Percentiles rank a stretch among this genome's conserved stretches.
Evolutionary conservation across 192 early-diverging fungal species (phyloP).

Genomic region (Coemansia pectinata): DNA sequence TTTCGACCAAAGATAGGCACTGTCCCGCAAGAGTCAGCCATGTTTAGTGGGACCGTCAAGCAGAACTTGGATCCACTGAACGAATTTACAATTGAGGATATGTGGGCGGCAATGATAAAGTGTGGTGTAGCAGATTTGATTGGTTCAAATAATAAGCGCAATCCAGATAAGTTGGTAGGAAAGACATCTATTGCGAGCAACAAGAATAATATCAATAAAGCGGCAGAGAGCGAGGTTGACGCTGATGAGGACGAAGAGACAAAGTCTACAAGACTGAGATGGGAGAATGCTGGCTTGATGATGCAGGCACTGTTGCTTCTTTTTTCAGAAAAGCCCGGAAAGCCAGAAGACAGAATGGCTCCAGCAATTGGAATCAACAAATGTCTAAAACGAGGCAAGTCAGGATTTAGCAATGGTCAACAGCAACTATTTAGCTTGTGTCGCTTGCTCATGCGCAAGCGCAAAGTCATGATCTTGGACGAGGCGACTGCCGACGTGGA

Average conservation of each 20-base stretch:
- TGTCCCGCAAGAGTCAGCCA: conserved; percentile 66
- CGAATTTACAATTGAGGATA: conserved; percentile 52
- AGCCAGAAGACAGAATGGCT: too few species aligned
- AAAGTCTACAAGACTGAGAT: too few species aligned
- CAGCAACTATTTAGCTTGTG: conserved; percentile 66
- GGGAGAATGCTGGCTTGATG: too few species aligned
- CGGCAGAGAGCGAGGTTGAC: too few species aligned
- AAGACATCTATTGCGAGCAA: too few species aligned
- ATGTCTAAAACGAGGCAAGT: too few species aligned
- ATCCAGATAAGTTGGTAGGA: too few species aligned
- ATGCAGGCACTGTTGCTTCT: too few species aligned
- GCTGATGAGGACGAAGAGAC: too few species aligned
- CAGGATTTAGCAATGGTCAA: conserved; percentile 52
- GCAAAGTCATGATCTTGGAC: conserved; percentile 62
- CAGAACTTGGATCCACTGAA: conserved; percentile 69
- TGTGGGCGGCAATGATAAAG: conserved; percentile 63
- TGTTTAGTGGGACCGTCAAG: conserved; percentile 62
- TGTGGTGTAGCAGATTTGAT: conserved; percentile 4
- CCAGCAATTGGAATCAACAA: conserved; percentile 7
- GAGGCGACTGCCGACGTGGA: conserved; percentile 71
- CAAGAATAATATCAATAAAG: too few species aligned
- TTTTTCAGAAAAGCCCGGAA: too few species aligned
- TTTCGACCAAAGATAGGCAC: conserved; percentile 55
- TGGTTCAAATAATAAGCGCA: too few species aligned
- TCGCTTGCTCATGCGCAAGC: conserved; percentile 56